A percentile compares a stretch with the other conserved stretches of the same genome.
Conservation (phyloP, 306 rosid genomes). For the Potentilla sterilis region DNA sequence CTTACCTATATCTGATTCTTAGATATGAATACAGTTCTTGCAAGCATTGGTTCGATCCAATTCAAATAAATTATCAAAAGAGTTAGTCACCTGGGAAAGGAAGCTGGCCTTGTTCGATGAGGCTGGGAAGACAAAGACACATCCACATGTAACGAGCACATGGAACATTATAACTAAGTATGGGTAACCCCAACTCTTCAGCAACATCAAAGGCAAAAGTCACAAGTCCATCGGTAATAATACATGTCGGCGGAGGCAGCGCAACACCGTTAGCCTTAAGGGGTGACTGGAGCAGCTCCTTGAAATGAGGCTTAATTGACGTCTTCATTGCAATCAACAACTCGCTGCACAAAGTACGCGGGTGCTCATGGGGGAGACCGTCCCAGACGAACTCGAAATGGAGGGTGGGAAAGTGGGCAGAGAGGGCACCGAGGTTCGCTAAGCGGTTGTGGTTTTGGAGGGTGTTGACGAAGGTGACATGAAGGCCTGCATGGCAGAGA, state of each 20-base stretch:
- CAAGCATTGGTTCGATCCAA: neutral
- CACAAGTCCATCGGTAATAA: conserved; percentile 2
- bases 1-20: too few relatives aligned
- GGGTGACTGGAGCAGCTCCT: neutral
- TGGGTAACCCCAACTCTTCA: conserved; percentile 3
- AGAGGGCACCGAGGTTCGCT: neutral
- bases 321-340: neutral
- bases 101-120: conserved; percentile 16
- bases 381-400: conserved; percentile 9
- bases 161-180: neutral
- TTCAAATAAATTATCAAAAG: neutral
- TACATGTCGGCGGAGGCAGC: neutral
- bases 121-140: neutral
- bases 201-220: conserved; percentile 14
- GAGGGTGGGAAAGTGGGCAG: conserved; percentile 14
- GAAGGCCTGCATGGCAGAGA: conserved; percentile 15
- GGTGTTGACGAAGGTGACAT: conserved; percentile 21
- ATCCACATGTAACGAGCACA: conserved; percentile 1
- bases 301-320: neutral
- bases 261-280: neutral
- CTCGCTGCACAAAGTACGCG: neutral
- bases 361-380: conserved; percentile 9
- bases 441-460: conserved; percentile 9
- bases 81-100: conserved; percentile 10
- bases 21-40: neutral